Evolutionary conservation across 2,329 filamentous ascomycete species (phyloP), one percentile per base, ranked within the genome.

Genomic region (Aspergillus uvarum): DNA sequence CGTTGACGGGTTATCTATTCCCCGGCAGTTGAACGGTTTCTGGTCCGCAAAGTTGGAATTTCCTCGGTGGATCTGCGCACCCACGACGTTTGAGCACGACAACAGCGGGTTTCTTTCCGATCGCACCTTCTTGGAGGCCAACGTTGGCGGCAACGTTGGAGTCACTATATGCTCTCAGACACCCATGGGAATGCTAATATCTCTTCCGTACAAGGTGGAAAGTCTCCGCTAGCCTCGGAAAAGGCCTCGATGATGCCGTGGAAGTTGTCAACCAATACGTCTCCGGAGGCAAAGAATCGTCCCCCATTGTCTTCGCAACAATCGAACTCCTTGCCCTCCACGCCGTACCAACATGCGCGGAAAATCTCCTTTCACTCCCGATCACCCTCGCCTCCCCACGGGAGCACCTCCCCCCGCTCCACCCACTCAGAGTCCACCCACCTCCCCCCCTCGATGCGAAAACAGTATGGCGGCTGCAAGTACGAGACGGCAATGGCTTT

Each of bases 301-400:
- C 79, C 82, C 60, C 77, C 83, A 63, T 76, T 85, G 65, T 77
- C 78, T 60, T 84, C 82, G 51, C 86, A 87, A 55, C 86, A 96
- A 72, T 96, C 94, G 24, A 96, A 85, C 73, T 98, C 94, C 8
- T 91, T 97, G 52, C 94, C 94, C 1, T 96, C 94, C 1, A 98
- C 94, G 3, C 95, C 94, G 8, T 91, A 94, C 71, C 93, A 97
- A 74, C 89, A 91, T 76, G 87, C 92, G 65, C 87, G 92, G 60
- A 89, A 93, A 69, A 89, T 95, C 70, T 89, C 89, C 2, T 90
- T 90, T 69, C 87, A 87, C 72, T 95, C 92, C 51, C 85, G 86
- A 70, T 88, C 87, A 32, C 93, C 92, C 10, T 97, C 93, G 16
- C 93, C 94, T 42, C 89, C 85, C 67, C 87, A 81, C 57, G 80